phyloP scores from a whole-genome alignment of 2,329 filamentous ascomycete genomes.

The Sphaerostilbella broomeana region DNA sequence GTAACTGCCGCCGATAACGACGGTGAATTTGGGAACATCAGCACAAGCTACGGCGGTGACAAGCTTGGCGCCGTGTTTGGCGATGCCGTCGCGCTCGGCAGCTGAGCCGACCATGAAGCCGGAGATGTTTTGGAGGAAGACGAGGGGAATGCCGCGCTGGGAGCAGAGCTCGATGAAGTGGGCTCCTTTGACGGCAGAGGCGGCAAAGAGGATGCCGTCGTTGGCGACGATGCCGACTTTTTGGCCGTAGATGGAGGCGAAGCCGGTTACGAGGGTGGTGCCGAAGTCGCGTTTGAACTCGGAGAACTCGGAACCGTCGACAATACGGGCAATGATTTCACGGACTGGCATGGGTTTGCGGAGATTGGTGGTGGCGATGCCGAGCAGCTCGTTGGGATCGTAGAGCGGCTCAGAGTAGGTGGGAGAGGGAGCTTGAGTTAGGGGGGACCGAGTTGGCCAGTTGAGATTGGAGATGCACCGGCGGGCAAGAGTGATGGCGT shows the following conservation, averaged over 20 bases:
- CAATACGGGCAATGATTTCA: slow-evolving; percentile 87
- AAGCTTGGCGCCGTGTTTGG: slow-evolving; percentile 95
- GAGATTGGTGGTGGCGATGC: slow-evolving; percentile 86
- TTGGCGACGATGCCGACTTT: slow-evolving; percentile 91
- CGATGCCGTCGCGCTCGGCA: slow-evolving; percentile 89
- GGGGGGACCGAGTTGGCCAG: slow-evolving; percentile 56
- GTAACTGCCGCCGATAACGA: slow-evolving; percentile 88
- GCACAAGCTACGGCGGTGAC: slow-evolving; percentile 93
- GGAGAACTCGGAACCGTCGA: slow-evolving; percentile 82
- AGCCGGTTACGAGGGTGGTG: slow-evolving; percentile 82
- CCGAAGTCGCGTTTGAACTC: slow-evolving; percentile 96
- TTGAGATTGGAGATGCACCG: slow-evolving; percentile 84
- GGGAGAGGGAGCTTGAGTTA: slow-evolving; percentile 30
- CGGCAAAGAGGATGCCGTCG: slow-evolving; percentile 89
- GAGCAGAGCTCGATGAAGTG: slow-evolving; percentile 95
- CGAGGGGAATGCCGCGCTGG: slow-evolving; percentile 79
- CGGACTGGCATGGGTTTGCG: slow-evolving; percentile 78
- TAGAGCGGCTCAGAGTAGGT: slow-evolving; percentile 71
- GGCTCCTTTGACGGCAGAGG: slow-evolving; percentile 84
- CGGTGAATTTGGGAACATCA: slow-evolving; percentile 92
- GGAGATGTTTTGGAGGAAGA: slow-evolving; percentile 94
- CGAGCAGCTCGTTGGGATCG: slow-evolving; percentile 69
- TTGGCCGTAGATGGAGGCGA: slow-evolving; percentile 83
- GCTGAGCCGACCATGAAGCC: slow-evolving; percentile 97
- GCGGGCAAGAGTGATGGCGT: slow-evolving; percentile 79